Conservation (phyloP, 2,329 filamentous ascomycete genomes). For the Phaeophleospora eucalypticola region DNA sequence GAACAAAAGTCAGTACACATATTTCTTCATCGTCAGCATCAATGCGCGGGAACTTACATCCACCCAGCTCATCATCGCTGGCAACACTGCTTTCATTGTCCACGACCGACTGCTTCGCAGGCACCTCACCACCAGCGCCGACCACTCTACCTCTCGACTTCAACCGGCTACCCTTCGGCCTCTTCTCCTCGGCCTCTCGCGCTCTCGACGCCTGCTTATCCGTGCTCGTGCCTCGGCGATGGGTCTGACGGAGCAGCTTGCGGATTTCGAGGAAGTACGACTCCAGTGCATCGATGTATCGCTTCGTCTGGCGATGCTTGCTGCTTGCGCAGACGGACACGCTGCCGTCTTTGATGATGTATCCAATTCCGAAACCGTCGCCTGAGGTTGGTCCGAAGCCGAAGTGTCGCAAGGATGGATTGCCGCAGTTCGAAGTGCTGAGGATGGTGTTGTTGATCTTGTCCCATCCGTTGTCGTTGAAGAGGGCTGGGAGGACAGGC, state of each 20-base stretch:
- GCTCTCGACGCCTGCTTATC: slow-evolving; percentile 55
- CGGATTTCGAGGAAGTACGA: slow-evolving; percentile 87
- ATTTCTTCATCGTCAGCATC: too few species aligned
- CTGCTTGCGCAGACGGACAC: slow-evolving; percentile 89
- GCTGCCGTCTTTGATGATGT: slow-evolving; percentile 94
- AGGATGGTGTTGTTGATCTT: slow-evolving; percentile 91
- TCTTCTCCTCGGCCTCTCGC: slow-evolving; percentile 56
- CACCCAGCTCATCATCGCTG: slow-evolving; percentile 84
- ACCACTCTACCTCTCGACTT: slow-evolving; percentile 74
- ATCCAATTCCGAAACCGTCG: slow-evolving; percentile 94
- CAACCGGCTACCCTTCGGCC: slow-evolving; percentile 45
- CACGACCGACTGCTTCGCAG: slow-evolving; percentile 2
- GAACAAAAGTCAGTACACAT: slow-evolving; percentile 1
- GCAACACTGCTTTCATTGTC: slow-evolving; percentile 64
- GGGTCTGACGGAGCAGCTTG: slow-evolving; percentile 71
- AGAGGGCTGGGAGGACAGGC: slow-evolving; percentile 68
- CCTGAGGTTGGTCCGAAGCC: slow-evolving; percentile 92
- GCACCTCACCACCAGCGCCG: slow-evolving; percentile 52
- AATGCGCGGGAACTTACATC: slow-evolving; percentile 65
- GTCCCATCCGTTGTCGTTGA: slow-evolving; percentile 88
- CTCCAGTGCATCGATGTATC: slow-evolving; percentile 86
- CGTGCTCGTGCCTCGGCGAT: slow-evolving; percentile 50
- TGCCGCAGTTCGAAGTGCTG: slow-evolving; percentile 97
- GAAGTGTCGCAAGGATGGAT: slow-evolving; percentile 89
- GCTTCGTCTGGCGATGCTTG: slow-evolving; percentile 88